Percentiles rank a stretch among this genome's conserved stretches.
Conservation (phyloP, 2,329 filamentous ascomycete genomes). For the Phialemoniopsis sp. region DNA sequence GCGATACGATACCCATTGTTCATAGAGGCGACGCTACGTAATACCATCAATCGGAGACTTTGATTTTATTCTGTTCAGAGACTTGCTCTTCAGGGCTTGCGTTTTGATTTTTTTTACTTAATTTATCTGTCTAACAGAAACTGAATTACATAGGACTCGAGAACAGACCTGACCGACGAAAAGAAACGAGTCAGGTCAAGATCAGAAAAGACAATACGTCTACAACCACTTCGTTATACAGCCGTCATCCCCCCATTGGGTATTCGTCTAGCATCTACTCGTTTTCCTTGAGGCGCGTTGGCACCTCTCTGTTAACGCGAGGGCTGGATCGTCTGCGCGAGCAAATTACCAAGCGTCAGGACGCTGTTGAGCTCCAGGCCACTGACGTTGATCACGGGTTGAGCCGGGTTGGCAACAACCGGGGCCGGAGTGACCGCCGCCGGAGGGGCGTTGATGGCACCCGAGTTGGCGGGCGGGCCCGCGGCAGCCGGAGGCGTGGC, state of each 20-base stretch:
- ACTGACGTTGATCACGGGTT: slow-evolving; percentile 29
- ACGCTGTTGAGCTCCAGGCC: slow-evolving; percentile 35
- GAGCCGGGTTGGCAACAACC: slow-evolving; percentile 15
- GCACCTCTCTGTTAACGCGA: slow-evolving; percentile 1
- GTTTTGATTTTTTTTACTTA: neutral
- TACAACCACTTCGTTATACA: slow-evolving; percentile 1
- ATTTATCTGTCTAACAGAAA: too few relatives aligned
- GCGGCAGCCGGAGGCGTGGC: slow-evolving; percentile 14
- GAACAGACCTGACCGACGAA: neutral
- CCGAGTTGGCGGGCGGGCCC: slow-evolving; percentile 5
- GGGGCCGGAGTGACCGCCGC: slow-evolving; percentile 12
- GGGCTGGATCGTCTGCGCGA: slow-evolving; percentile 14
- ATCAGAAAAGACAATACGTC: slow-evolving; percentile 3
- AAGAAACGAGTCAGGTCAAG: neutral
- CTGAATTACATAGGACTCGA: too few relatives aligned
- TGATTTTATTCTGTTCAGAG: too few relatives aligned
- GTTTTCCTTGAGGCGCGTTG: neutral
- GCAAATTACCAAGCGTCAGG: slow-evolving; percentile 39
- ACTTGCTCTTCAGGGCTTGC: too few relatives aligned
- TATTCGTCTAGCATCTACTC: neutral
- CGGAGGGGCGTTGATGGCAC: slow-evolving; percentile 7
- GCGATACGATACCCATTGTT: slow-evolving; percentile 20
- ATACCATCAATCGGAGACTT: neutral
- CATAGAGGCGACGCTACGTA: neutral
- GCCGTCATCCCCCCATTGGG: too few relatives aligned